Evolutionary conservation across 495 filamentous ascomycete genomes (phyloP).

Genomic region (Bombardia bombarda): DNA sequence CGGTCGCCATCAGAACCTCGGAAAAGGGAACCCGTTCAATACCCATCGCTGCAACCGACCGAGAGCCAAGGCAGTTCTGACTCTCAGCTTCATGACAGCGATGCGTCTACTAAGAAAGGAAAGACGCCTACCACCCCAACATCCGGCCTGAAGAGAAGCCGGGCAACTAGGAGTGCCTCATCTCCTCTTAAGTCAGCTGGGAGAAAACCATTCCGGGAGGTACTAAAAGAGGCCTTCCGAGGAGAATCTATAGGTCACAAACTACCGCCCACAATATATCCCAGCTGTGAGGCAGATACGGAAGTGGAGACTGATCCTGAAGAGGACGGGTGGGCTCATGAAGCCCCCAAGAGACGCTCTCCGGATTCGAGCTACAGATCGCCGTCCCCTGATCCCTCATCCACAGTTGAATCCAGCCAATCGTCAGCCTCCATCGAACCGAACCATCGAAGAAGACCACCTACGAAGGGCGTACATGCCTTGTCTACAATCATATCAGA

Average conservation of each 20-base stretch:
- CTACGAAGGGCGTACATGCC: slow-evolving; percentile 54
- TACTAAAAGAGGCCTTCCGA: slow-evolving; percentile 46
- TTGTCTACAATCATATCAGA: slow-evolving; percentile 67
- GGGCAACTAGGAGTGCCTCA: slow-evolving; percentile 36
- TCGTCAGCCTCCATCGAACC: slow-evolving; percentile 18
- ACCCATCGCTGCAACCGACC: background rate
- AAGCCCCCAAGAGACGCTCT: slow-evolving; percentile 16
- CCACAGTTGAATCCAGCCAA: slow-evolving; percentile 24
- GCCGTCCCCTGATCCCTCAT: slow-evolving; percentile 23
- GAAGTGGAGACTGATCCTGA: slow-evolving; percentile 21
- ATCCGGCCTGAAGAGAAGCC: slow-evolving; percentile 35
- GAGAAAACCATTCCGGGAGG: slow-evolving; percentile 39
- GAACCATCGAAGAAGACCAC: slow-evolving; percentile 32
- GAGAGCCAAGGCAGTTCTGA: slow-evolving; percentile 5
- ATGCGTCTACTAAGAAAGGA: slow-evolving; percentile 21
- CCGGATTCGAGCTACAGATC: slow-evolving; percentile 19
- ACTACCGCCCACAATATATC: slow-evolving; percentile 34
- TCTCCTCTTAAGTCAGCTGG: slow-evolving; percentile 29
- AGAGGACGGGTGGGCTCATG: slow-evolving; percentile 12
- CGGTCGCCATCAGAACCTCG: background rate
- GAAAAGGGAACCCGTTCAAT: background rate
- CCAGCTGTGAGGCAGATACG: slow-evolving; percentile 33
- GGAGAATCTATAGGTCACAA: slow-evolving; percentile 42
- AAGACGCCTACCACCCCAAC: slow-evolving; percentile 23
- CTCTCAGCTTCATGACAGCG: slow-evolving; percentile 15